Base-by-base conservation (phyloP, 1,139 yeast genomes). In the Hansenula lynferdii region DNA sequence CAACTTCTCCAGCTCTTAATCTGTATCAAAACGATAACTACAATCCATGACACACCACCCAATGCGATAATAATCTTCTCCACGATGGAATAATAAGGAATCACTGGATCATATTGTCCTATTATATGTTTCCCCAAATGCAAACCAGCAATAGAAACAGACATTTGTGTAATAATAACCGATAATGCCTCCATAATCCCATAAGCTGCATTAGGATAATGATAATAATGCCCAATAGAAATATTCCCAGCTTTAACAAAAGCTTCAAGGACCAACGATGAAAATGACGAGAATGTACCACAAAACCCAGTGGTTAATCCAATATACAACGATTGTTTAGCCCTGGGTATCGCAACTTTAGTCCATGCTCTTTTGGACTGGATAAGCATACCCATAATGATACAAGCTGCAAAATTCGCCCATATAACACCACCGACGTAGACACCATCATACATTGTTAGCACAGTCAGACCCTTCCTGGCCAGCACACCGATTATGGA, bases 221-320 rank as follows among this genome's bases (percentile, higher is more conserved):
- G 40, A 29, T 53, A 54, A 12, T 40, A 31, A 14, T 35, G 39
- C 25, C 56, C 65, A 29, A 56, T 55, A n/a, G 55, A 53, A 2
- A 75, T 55, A 56, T 80, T 70, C 2, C 80, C 69, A 4, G 84
- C 64, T 34, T 69, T 66, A 33, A 70, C 62, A 53, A 85, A 84
- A 5, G 75, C 60, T 45, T 84, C 92, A 12, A 81, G 53, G 28
- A 87, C 69, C 45, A 83, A 66, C 0, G 92, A 67, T 5, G 96
- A 83, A 51, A 86, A 87, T 0, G 97, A 85, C 1, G 97, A 85
- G 31, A 83, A 64, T 0, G 92, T 72, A 0, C 98, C 98, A 61
- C 92, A 87, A 50, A 79, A 82, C 0, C 97, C 98, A 0, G 92
- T 80, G 0, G 94, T 76, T 14, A 87, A 48, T 0, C 85, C 87